A percentile compares a stretch with the other conserved stretches of the same genome.
phyloP scores from a whole-genome alignment of 2,329 filamentous ascomycete species.

The Colletotrichum tanaceti region DNA sequence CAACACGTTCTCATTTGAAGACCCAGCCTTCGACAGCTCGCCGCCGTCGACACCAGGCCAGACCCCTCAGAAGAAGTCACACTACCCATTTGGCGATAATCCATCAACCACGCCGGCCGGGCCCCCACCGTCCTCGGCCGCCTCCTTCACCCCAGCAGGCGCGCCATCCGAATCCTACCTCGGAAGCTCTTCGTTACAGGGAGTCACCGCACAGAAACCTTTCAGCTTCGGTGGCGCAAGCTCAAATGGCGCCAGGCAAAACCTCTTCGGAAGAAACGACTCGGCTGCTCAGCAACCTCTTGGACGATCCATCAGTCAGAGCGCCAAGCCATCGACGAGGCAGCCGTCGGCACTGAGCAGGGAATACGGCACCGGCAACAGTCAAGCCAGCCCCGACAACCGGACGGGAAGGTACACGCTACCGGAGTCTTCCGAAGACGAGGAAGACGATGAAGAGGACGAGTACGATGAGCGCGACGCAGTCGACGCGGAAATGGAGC shows the following conservation, averaged over 20 bases:
- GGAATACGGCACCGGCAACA: conserved; percentile 48
- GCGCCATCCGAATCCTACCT: conserved; percentile 67
- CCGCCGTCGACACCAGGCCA: conserved; percentile 61
- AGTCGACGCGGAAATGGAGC: conserved; percentile 52
- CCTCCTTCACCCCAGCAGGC: conserved; percentile 67
- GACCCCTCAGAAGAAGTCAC: conserved; percentile 25
- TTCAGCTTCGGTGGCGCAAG: conserved; percentile 53
- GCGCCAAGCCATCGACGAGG: conserved; percentile 45
- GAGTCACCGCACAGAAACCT: conserved; percentile 53
- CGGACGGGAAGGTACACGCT: conserved; percentile 43
- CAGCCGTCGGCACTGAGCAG: conserved; percentile 65
- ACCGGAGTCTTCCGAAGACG: conserved; percentile 48
- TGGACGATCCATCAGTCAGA: conserved; percentile 60
- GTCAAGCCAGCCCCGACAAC: conserved; percentile 37
- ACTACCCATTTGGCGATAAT: conserved; percentile 56
- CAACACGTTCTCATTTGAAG: conserved; percentile 55
- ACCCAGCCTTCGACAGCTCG: conserved; percentile 54
- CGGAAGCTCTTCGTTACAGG: conserved; percentile 65
- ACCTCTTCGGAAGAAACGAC: conserved; percentile 53
- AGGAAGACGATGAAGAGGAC: conserved; percentile 46
- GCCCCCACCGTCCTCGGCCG: conserved; percentile 62
- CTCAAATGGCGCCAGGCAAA: conserved; percentile 49
- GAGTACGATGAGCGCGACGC: conserved; percentile 47
- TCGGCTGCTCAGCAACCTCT: conserved; percentile 57
- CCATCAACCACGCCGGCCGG: conserved; percentile 66